Base-by-base conservation (phyloP, 257 asterid genomes). In the Penstemon barbatus region DNA sequence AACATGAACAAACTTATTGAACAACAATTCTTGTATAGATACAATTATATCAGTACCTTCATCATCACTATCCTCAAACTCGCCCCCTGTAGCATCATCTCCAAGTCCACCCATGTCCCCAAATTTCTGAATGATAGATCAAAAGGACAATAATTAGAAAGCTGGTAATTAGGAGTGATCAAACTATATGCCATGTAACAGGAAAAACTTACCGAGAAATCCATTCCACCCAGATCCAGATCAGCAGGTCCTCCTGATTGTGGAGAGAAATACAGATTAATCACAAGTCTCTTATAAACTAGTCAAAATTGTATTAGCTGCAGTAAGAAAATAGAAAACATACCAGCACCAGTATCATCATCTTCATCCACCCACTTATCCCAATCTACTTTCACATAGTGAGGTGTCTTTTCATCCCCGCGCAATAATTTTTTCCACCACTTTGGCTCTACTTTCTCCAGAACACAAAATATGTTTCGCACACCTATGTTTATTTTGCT, bases 311-410 rank as follows among this genome's bases (percentile, higher is more conserved):
- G 11, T 4, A 65, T 33, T n/a, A 43, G 12, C 44, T 25, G 33
- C 5, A 3, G 39, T 10, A 50, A 72, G 57, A 42, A 44, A 39
- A 52, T 13, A n/a, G 9, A 56, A 7, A 57, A 45, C 33, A 8
- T 77, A 81, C 91, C 96, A 63, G 87, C 76, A 81, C 91, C 96
- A 63, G 87, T 64, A 38, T 86, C 90, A 38, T 88, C 97, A 78
- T 90, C 98, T 80, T 90, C 94, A 66, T 92, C 98, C 18, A 80
- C 98, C 98, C 98, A 92, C 70, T 86, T 92, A 75, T 92, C 98
- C 98, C 98, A 93, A 72, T 93, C 98, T 64, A 90, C 95, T 83
- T 90, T 93, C 64, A 93, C 83, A 41, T 88, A 85, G 79, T 88
- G 96, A 13, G 98, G 98, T 19, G 90, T n/a, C 87, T 90, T 93